phyloP scores from a whole-genome alignment of 495 filamentous ascomycete genomes.

The Neurospora intermedia region DNA sequence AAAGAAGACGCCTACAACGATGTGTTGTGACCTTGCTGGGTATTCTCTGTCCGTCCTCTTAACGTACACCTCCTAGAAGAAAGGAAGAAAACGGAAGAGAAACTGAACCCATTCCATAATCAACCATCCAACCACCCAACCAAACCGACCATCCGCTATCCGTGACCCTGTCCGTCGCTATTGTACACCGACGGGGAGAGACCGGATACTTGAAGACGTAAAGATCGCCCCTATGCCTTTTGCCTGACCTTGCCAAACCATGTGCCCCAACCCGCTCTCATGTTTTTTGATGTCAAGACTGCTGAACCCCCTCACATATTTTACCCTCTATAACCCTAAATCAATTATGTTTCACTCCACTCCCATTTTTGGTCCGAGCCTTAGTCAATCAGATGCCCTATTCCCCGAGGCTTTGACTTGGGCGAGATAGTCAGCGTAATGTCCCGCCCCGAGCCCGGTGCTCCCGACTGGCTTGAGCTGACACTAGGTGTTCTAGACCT shows the following conservation, averaged over 20 bases:
- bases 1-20: background rate
- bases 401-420: slow-evolving; percentile 28
- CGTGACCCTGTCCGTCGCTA: background rate
- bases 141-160: background rate
- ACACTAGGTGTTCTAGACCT: background rate
- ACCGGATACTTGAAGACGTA: background rate
- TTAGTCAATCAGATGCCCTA: slow-evolving; percentile 33
- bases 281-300: background rate
- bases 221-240: background rate
- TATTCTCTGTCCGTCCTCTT: background rate
- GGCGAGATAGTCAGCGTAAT: slow-evolving; percentile 31
- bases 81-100: background rate
- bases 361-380: background rate
- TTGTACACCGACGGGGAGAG: background rate
- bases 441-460: background rate
- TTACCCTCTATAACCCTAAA: background rate
- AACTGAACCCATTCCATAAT: background rate
- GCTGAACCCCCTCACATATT: background rate
- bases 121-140: background rate
- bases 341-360: background rate
- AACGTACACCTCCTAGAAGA: background rate
- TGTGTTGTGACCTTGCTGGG: background rate
- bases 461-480: slow-evolving; percentile 2
- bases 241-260: background rate
- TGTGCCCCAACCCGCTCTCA: background rate